Evolutionary conservation across 2,329 filamentous ascomycete species (phyloP), one percentile per base, ranked within the genome.

Genomic region (Phyllosticta citrichinensis): DNA sequence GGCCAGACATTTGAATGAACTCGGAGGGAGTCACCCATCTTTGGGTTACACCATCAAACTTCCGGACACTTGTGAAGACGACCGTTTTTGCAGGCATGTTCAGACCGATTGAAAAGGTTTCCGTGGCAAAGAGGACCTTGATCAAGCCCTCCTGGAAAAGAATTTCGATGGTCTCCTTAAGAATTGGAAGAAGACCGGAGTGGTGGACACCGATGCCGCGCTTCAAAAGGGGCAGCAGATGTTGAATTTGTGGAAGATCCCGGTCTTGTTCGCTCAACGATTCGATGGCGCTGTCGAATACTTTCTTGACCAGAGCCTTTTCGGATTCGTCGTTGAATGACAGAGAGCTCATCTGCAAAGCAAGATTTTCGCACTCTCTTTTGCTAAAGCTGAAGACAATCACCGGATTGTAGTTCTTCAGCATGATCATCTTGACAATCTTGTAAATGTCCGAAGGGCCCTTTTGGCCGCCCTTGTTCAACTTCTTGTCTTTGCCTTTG

Each of bases 301-400:
- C 94, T 69, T 94, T 95, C 60, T 84, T 84, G 1, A 99, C 94
- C 88, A 97, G 91, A 24, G 85, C 86, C 74, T 96, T 96, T 75
- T 99, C 94, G 0, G 90, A 92, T 22, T 96, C 91, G 66, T 96
- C 91, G 76, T 99, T 99, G 82, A 99, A 97, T 55, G 89, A 87
- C 70, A 97, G 83, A 63, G 85, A 83, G 58, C 87, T 93, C 77
- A 97, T 92, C 67, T 91, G 84, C 55, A 99, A 79, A 1, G 94
- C 94, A 74, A 94, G 86, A 64, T 87, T 86, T 76, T 99, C 94
- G 72, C 93, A 97, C 69, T 97, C 93, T 66, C 93, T 84, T 79
- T 99, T 99, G 81, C 92, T 97, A 79, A 99, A 99, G 75, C 93
- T 97, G 83, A 99, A 99, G 50, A 99, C 91, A 71, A 99, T 99